A percentile compares a stretch with the other conserved stretches of the same genome.
These are phyloP conservation scores for Closterium sp. DNA, from an alignment of 139 green algal genomes.

Conservation along the genomic window DNA sequence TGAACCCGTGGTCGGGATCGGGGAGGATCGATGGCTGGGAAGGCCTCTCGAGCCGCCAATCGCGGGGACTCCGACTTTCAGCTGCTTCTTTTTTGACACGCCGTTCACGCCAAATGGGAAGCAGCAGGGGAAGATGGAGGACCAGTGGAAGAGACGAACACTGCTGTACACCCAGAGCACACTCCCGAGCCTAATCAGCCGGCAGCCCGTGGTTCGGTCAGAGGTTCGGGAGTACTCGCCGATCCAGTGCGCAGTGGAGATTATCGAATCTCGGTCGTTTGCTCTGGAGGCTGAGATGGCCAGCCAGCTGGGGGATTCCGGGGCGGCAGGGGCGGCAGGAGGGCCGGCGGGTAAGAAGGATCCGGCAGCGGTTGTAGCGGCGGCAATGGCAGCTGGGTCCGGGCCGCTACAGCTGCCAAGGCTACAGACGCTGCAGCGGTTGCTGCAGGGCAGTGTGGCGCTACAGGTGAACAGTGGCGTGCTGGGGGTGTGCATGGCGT, in stretches of 20 bases:
- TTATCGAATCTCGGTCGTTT: conserved; percentile 36
- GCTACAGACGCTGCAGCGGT: conserved; percentile 34
- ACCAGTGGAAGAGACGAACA: conserved; percentile 51
- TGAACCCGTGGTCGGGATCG: conserved; percentile 27
- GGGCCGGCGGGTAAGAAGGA: background rate
- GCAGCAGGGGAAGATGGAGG: conserved; percentile 34
- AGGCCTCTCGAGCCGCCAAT: background rate
- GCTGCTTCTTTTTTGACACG: conserved; percentile 48
- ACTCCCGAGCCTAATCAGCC: conserved; percentile 40
- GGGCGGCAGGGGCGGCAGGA: background rate
- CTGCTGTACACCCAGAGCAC: conserved; percentile 32
- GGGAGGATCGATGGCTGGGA: conserved; percentile 40
- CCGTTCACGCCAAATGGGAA: conserved; percentile 46
- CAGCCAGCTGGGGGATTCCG: background rate
- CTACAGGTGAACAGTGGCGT: conserved; percentile 50
- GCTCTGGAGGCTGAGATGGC: conserved; percentile 39
- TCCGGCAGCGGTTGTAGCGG: background rate
- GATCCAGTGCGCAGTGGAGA: conserved; percentile 39
- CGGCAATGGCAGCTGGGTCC: background rate
- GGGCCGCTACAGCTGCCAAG: conserved; percentile 9
- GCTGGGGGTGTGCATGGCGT: conserved; percentile 47
- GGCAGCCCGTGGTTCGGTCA: conserved; percentile 21
- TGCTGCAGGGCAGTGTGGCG: conserved; percentile 51
- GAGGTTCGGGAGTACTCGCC: conserved; percentile 43
- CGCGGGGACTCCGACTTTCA: background rate